These are phyloP conservation scores for Polygonum maritimum DNA, from an alignment of 148 eudicot genomes.

Conservation along the genomic window DNA sequence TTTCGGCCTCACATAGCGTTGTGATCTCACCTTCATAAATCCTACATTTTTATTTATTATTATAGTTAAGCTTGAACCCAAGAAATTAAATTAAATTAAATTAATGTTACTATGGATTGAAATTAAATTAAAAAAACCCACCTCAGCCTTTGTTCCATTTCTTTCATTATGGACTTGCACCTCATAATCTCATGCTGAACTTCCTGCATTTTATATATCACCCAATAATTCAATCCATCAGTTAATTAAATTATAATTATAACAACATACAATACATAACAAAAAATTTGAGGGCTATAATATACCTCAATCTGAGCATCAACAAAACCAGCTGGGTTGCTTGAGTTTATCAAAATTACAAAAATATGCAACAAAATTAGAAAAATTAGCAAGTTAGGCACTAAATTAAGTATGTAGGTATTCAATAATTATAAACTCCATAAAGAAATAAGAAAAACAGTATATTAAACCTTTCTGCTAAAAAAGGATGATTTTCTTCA, in stretches of 20 bases:
- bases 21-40: slow-evolving; percentile 43
- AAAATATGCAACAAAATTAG: neutral
- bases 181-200: slow-evolving; percentile 36
- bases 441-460: neutral
- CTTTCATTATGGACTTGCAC: slow-evolving; percentile 34
- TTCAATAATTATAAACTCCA: neutral
- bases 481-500: neutral
- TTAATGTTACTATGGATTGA: neutral
- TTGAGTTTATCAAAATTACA: slow-evolving; percentile 8
- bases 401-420: neutral
- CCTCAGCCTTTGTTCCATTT: slow-evolving; percentile 41
- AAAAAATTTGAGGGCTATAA: neutral
- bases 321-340: slow-evolving; percentile 23
- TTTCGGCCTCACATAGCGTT: slow-evolving; percentile 35
- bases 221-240: neutral
- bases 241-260: neutral
- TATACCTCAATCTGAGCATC: slow-evolving; percentile 48
- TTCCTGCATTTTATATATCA: slow-evolving; percentile 19
- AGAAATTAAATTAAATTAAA: neutral
- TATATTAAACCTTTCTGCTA: neutral
- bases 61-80: neutral
- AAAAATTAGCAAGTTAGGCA: neutral
- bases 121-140: neutral
- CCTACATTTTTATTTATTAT: slow-evolving; percentile 14
- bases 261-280: too few species aligned